Evolutionary conservation across 169 alveolate species (phyloP), one percentile per base, ranked within the genome.

Genomic region (Neospora caninum): DNA sequence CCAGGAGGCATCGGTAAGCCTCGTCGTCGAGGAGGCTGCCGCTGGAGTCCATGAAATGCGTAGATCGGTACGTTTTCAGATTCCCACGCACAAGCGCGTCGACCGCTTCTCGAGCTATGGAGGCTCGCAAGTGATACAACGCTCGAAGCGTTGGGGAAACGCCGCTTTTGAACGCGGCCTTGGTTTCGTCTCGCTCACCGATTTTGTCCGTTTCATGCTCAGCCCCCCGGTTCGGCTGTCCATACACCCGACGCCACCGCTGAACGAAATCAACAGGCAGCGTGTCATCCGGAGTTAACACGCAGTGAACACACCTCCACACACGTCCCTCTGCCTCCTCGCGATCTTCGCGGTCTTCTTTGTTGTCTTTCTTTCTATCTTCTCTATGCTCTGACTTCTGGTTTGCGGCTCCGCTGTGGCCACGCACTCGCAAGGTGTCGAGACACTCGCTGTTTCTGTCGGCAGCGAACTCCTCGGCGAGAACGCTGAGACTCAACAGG

Each of bases 221-320:
- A 16, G 73, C 73, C 73, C 4, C n/a, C n/a, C 73, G 34, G 31
- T 64, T 64, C 73, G n/a, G 89, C 41, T 82, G 69, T 31, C 25
- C 67, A 36, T 82, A 38, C 29, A 82, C 67, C 41, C 89, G 69
- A 1, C 31, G 41, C 89, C 89, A 82, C 64, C 2, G 41, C 1
- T 9, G 64, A 0, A 41, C 18, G 67, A 82, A 82, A 38, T 82
- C 89, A 4, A 9, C 36, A 16, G 89, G 89, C 38, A 82, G 13
- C 25, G 43, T 41, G 41, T 82, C 64, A 42, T 82, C 67, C 36
- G 89, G 67, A 22, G 89, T 29, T 18, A 82, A 1, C n/a, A 82
- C 89, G 64, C 89, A 82, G 67, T 82, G 89, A 18, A 82, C 69
- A 31, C 89, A 82, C 29, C 64, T 6, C 89, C 89, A 82, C 34